Evolutionary conservation across 805 yeast genomes (phyloP), one percentile per base, ranked within the genome.

Genomic region (Candida coquimbonensis): DNA sequence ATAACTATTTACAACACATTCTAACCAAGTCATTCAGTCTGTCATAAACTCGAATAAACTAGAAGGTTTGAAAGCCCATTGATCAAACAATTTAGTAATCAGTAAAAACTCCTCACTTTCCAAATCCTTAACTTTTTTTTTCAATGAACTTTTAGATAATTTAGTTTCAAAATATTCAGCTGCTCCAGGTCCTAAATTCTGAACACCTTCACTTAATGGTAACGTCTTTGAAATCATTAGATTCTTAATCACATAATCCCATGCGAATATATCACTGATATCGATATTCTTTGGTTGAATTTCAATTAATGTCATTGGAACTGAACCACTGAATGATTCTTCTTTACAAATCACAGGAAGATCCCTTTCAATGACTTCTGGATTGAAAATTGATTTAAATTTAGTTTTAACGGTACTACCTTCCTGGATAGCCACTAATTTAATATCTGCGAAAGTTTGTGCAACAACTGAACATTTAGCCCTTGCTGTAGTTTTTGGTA

Each of bases 1-100:
- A 21, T 21, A 21, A 21, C n/a, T n/a, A 34, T 17, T 34, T 27
- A 27, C 29, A 27, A 9, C 5, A 5, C 12, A 27, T 27, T 21
- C 24, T 3, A 21, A 27, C 12, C 8, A 9, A 9, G 2, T 4
- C 7, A 9, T 27, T 11, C 12, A 27, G 8, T 27, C 29, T 6
- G 9, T 27, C 29, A 60, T 65, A 60, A 53, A 67, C 59, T 46
- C 65, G 60, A 46, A 36, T 17, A 49, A 13, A 7, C 50, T 41
- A n/a, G 66, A 74, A 0, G 95, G 97, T 62, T 82, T 88, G 69
- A 89, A 91, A 0, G 97, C 93, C 98, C 97, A 91, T 13, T 65
- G 56, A 37, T 69, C 72, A 58, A 83, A 87, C 3, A 65, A 69
- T 4, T 74, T 63, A 9, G 80, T 69, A 7, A 90, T 58, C 7